phyloP scores from a whole-genome alignment of 768 basidiomycete genomes.

The Crassisporium funariophilum region DNA sequence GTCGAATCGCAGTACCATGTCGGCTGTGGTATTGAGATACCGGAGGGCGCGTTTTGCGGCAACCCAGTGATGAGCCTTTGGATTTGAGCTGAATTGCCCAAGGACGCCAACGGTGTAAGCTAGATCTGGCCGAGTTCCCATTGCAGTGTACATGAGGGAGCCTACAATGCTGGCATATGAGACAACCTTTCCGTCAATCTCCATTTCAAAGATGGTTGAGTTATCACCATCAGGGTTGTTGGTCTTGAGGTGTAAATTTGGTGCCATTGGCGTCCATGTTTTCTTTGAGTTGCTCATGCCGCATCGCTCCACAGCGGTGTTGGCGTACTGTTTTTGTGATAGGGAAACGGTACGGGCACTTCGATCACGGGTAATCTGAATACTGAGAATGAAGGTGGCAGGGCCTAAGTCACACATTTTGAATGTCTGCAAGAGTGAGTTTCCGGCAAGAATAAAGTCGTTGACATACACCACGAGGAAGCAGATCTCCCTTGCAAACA shows the following conservation, averaged over 20 bases:
- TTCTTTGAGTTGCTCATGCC: constrained; percentile 10
- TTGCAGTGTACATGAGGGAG: constrained; percentile 23
- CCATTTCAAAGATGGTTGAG: constrained; percentile 9
- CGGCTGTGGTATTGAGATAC: constrained; percentile 11
- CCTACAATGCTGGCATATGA: constrained; percentile 19
- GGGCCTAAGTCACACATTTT: constrained; percentile 27
- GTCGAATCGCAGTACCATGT: constrained; percentile 9
- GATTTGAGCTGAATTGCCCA: constrained; percentile 11
- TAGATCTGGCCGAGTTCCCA: constrained; percentile 25
- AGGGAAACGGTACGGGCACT: constrained; percentile 1
- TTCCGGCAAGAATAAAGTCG: constrained; percentile 10
- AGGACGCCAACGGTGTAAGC: no score
- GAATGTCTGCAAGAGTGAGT: constrained; percentile 13
- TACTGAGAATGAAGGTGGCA: constrained; percentile 24
- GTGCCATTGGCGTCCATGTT: constrained; percentile 13
- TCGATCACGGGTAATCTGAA: constrained; percentile 20
- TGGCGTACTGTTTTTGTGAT: no score
- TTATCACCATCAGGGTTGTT: constrained; percentile 12
- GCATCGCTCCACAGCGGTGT: no score
- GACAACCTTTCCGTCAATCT: constrained; percentile 8
- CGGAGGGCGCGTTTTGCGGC: constrained; percentile 13
- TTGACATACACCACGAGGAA: no score
- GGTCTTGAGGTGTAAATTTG: constrained; percentile 9
- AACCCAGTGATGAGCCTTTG: constrained; percentile 15
- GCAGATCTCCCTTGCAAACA: constrained; percentile 7